These are phyloP conservation scores for Tricholomella constricta DNA, from an alignment of 768 basidiomycete genomes.

Conservation along the genomic window DNA sequence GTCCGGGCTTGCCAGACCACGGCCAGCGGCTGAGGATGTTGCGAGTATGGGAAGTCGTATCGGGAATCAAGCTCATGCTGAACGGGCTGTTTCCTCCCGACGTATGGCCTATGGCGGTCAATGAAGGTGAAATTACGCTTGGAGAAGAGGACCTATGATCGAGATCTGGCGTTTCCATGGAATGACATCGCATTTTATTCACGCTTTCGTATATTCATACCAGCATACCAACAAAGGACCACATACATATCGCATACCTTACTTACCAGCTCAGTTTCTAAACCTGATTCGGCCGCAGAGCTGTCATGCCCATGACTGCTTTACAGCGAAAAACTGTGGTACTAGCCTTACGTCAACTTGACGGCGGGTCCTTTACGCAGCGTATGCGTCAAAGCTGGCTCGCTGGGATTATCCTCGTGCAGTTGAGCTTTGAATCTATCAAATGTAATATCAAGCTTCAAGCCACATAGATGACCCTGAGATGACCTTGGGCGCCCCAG, in stretches of 20 bases:
- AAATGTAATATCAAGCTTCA: too few species aligned
- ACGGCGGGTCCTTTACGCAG: too few species aligned
- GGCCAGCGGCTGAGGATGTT: not conserved
- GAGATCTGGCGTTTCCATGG: not conserved
- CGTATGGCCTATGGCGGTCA: conserved; percentile 9
- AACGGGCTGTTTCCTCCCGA: conserved; percentile 7
- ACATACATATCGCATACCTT: conserved; percentile 1
- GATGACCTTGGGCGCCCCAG: too few species aligned
- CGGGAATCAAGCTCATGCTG: conserved; percentile 3
- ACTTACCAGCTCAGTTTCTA: not conserved
- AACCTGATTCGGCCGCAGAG: not conserved
- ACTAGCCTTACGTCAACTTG: too few species aligned
- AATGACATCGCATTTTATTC: conserved; percentile 6
- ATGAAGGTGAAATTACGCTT: not conserved
- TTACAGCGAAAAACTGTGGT: too few species aligned
- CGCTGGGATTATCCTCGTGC: too few species aligned
- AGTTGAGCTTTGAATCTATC: too few species aligned
- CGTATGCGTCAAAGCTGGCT: too few species aligned
- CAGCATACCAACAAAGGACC: conserved; percentile 3
- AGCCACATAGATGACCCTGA: too few species aligned
- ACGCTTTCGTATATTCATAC: conserved; percentile 10
- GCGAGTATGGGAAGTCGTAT: not conserved
- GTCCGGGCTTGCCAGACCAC: conserved; percentile 13
- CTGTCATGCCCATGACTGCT: too few species aligned
- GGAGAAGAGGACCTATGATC: not conserved